Evolutionary conservation across 208 protist genomes (phyloP).

Genomic region (Sergeia podlipaevii): DNA sequence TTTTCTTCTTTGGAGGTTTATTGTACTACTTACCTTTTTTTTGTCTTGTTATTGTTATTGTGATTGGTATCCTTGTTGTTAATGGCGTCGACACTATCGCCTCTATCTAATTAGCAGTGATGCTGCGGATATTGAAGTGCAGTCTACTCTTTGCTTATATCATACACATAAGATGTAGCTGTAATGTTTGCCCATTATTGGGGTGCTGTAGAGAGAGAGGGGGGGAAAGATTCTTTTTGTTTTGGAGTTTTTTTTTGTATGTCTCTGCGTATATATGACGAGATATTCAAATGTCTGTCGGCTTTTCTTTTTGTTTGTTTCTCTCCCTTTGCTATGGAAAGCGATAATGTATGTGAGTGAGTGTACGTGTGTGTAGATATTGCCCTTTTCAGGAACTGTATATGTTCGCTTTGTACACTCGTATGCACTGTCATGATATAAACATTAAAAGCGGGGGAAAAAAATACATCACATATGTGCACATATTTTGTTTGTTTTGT

Average conservation of each 20-base stretch:
- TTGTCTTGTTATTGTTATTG: slow-evolving; percentile 5
- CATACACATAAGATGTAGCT: too few relatives aligned
- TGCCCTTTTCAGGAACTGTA: neutral
- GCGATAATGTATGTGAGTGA: neutral
- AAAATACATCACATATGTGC: too few relatives aligned
- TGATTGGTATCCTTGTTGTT: neutral
- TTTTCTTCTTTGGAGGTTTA: too few relatives aligned
- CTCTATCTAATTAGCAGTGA: too few relatives aligned
- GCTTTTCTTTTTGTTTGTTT: neutral
- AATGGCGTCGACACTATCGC: too few relatives aligned
- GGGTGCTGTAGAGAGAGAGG: too few relatives aligned
- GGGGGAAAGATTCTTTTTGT: neutral
- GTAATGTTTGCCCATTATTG: too few relatives aligned
- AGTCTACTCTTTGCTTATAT: too few relatives aligned
- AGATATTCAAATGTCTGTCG: neutral
- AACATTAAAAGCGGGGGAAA: too few relatives aligned
- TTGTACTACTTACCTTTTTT: too few relatives aligned
- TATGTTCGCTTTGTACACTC: neutral
- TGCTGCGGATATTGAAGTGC: too few relatives aligned
- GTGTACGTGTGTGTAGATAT: too few relatives aligned
- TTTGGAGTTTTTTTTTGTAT: neutral
- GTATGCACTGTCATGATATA: neutral
- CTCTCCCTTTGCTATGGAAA: neutral
- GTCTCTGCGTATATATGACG: neutral
- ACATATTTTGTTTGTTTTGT: neutral